Evolutionary conservation across 73 alveolate genomes (phyloP).

Genomic region (Paramecium octaurelia): DNA sequence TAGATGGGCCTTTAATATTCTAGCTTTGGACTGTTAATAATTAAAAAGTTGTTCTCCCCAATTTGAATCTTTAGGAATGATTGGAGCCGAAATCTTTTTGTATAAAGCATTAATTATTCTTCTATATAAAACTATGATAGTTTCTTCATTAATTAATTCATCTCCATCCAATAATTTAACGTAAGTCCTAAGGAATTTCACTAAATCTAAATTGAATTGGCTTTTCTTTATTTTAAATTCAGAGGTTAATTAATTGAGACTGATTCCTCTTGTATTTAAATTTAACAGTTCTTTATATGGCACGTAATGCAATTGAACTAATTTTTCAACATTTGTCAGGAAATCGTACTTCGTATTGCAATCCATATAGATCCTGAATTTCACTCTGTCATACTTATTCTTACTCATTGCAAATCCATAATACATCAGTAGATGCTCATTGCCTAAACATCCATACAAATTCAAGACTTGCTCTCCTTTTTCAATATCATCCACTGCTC

Average conservation of each 20-base stretch:
- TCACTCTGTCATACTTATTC: constrained; percentile 44
- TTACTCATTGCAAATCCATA: constrained; percentile 24
- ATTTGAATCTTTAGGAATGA: neutral
- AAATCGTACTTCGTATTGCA: neutral
- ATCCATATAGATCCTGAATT: constrained; percentile 27
- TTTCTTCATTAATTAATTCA: neutral
- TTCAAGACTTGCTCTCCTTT: constrained; percentile 15
- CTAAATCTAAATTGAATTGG: neutral
- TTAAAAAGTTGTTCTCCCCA: neutral
- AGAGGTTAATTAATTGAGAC: neutral
- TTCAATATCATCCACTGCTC: constrained; percentile 46
- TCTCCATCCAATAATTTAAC: neutral
- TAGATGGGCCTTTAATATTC: neutral
- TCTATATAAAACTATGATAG: neutral
- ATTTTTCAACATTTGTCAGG: neutral
- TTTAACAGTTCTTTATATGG: neutral
- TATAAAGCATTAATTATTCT: neutral
- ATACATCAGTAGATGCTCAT: constrained; percentile 25
- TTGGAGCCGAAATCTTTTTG: neutral
- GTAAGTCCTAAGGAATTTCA: neutral
- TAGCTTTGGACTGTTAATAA: neutral
- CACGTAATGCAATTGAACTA: neutral
- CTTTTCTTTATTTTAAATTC: constrained; percentile 35
- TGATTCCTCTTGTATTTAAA: neutral
- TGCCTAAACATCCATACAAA: constrained; percentile 38